Conservation (phyloP, 306 rosid genomes). For the Lathyrus oleraceus region DNA sequence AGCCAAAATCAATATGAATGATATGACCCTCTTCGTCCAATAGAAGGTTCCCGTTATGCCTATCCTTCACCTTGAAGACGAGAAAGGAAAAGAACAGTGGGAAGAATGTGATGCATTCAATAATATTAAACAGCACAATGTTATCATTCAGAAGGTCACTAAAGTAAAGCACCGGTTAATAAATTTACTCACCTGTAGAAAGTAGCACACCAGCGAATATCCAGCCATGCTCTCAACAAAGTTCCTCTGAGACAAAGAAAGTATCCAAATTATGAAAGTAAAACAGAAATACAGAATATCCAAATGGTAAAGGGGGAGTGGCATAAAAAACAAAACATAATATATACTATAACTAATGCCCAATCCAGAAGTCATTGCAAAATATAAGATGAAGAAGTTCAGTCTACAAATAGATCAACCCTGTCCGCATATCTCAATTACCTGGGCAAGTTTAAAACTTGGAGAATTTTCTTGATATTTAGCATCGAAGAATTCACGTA, state of each 20-base stretch:
- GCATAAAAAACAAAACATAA: slow-evolving; percentile 9
- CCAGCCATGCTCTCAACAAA: slow-evolving; percentile 99
- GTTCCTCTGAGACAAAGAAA: slow-evolving; percentile 73
- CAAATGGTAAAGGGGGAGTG: background rate
- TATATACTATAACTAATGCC: slow-evolving; percentile 10
- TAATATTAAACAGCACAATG: slow-evolving; percentile 17
- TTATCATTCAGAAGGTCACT: slow-evolving; percentile 18
- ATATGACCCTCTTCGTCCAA: slow-evolving; percentile 98
- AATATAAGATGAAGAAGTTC: slow-evolving; percentile 30
- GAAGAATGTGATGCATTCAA: slow-evolving; percentile 24
- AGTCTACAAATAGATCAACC: slow-evolving; percentile 4
- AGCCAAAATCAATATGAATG: slow-evolving; percentile 98
- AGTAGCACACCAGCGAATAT: slow-evolving; percentile 97
- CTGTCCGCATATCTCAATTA: slow-evolving; percentile 42
- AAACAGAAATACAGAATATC: slow-evolving; percentile 13
- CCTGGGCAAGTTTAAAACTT: slow-evolving; percentile 99
- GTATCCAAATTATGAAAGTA: slow-evolving; percentile 27
- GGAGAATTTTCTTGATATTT: slow-evolving; percentile 92
- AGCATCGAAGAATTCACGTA: slow-evolving; percentile 89
- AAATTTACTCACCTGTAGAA: slow-evolving; percentile 73
- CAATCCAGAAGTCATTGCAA: slow-evolving; percentile 20
- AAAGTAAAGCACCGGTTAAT: slow-evolving; percentile 26
- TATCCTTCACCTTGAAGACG: slow-evolving; percentile 75
- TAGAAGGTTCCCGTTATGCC: slow-evolving; percentile 95
- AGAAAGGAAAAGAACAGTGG: slow-evolving; percentile 32